These are phyloP conservation scores for Nemania sp. DNA, from an alignment of 2,329 filamentous ascomycete species.

Conservation along the genomic window DNA sequence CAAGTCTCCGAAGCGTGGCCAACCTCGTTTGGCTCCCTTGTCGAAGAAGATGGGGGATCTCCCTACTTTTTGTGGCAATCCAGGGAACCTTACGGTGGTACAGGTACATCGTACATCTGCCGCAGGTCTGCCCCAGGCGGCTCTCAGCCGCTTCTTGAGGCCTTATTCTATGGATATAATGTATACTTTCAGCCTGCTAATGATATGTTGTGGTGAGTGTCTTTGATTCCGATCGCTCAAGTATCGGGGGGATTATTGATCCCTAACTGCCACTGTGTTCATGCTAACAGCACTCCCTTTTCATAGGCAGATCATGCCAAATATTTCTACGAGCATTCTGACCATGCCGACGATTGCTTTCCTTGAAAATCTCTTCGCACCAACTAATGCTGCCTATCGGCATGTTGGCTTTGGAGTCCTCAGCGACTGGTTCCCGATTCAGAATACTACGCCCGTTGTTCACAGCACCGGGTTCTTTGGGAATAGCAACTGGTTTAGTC, in stretches of 20 bases:
- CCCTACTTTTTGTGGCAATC: slow-evolving; percentile 10
- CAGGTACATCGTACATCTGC: slow-evolving; percentile 8
- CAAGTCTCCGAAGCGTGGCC: slow-evolving; percentile 7
- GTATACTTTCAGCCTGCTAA: slow-evolving; percentile 12
- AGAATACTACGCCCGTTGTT: slow-evolving; percentile 19
- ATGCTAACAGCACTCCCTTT: background rate
- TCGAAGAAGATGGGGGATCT: slow-evolving; percentile 1
- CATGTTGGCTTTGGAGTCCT: slow-evolving; percentile 9
- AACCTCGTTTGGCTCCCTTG: slow-evolving; percentile 6
- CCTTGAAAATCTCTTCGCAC: slow-evolving; percentile 20
- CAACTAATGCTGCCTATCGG: slow-evolving; percentile 8
- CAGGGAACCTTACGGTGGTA: background rate
- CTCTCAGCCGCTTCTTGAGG: background rate
- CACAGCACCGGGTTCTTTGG: slow-evolving; percentile 20
- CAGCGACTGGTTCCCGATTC: slow-evolving; percentile 21
- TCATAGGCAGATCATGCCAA: slow-evolving; percentile 20
- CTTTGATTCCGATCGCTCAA: background rate
- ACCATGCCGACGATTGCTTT: slow-evolving; percentile 21
- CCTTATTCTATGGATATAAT: background rate
- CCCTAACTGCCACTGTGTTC: too few relatives aligned
- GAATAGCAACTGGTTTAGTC: slow-evolving; percentile 16
- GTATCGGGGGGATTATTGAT: background rate
- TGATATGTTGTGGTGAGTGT: slow-evolving; percentile 19
- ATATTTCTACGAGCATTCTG: slow-evolving; percentile 13
- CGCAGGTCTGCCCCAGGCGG: slow-evolving; percentile 3